A percentile compares a stretch with the other conserved stretches of the same genome.
phyloP scores from a whole-genome alignment of 345 rosid species.

The Linum usitatissimum region DNA sequence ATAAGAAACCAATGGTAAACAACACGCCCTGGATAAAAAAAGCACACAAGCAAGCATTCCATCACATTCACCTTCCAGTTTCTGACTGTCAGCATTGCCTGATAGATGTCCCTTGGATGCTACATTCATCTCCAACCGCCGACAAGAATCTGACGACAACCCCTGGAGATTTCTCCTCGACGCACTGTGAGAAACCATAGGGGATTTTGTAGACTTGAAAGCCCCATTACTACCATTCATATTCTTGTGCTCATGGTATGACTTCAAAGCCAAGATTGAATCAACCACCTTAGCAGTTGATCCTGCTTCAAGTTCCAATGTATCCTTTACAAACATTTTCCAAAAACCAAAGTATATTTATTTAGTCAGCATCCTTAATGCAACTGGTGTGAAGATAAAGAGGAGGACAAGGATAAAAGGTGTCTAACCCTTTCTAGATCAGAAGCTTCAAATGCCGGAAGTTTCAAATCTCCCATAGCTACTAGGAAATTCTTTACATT shows the following conservation, averaged over 20 bases:
- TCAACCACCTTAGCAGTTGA: constrained; percentile 73
- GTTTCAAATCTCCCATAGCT: constrained; percentile 62
- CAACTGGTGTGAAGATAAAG: too few species aligned
- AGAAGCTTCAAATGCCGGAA: constrained; percentile 88
- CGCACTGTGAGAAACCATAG: constrained; percentile 40
- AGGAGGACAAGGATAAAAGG: too few species aligned
- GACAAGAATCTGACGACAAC: constrained; percentile 37
- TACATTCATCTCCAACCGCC: constrained; percentile 46
- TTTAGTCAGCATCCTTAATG: background rate
- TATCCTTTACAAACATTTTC: constrained; percentile 38
- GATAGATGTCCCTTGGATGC: constrained; percentile 25
- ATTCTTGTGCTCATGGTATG: constrained; percentile 61
- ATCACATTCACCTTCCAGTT: constrained; percentile 33
- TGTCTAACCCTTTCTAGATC: constrained; percentile 76
- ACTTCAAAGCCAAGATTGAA: constrained; percentile 69
- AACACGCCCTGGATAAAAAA: too few species aligned
- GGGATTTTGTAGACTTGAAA: constrained; percentile 52
- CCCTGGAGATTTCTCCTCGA: constrained; percentile 21
- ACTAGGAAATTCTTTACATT: constrained; percentile 76
- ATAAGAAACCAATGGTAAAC: background rate
- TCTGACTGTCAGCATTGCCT: constrained; percentile 25
- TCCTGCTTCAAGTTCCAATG: constrained; percentile 46
- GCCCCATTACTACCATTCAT: constrained; percentile 38
- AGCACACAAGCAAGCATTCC: too few species aligned
- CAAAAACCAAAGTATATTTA: constrained; percentile 10